These are phyloP conservation scores for Radiomyces spectabilis DNA, from an alignment of 192 early-diverging fungal species.

Conservation along the genomic window DNA sequence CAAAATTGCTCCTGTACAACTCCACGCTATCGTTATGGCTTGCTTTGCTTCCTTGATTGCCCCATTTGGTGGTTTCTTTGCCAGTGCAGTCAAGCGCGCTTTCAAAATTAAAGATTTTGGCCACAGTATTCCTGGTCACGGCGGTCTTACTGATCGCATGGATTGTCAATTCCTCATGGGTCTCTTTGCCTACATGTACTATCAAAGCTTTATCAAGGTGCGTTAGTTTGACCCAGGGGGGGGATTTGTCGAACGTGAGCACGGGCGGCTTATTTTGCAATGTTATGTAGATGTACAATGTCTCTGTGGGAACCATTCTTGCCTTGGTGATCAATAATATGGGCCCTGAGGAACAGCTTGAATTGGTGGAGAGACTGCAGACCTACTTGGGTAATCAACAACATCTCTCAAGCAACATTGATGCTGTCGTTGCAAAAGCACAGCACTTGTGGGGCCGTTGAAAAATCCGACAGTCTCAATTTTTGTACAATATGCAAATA, in stretches of 20 bases:
- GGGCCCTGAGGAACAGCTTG: conserved; percentile 16
- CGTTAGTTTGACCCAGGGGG: too few species aligned
- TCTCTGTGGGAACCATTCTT: conserved; percentile 24
- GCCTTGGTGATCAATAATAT: conserved; percentile 21
- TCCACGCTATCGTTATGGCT: conserved; percentile 82
- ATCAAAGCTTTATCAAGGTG: conserved; percentile 29
- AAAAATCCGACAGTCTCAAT: background rate
- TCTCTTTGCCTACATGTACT: conserved; percentile 86
- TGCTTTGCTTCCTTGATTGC: conserved; percentile 91
- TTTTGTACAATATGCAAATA: background rate
- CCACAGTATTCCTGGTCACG: conserved; percentile 94
- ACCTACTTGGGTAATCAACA: conserved; percentile 25
- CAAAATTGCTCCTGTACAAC: conserved; percentile 72
- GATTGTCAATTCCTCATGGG: conserved; percentile 99
- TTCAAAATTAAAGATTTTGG: conserved; percentile 98
- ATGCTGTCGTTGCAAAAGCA: conserved; percentile 1
- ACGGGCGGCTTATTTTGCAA: too few species aligned
- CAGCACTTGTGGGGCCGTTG: too few species aligned
- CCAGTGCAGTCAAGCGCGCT: conserved; percentile 90
- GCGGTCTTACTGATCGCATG: conserved; percentile 95
- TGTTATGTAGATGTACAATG: conserved; percentile 26
- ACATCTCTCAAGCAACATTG: conserved; percentile 3
- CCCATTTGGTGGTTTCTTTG: conserved; percentile 98
- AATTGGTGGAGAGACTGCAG: conserved; percentile 21
- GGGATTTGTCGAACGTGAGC: too few species aligned